Conservation (phyloP, 345 rosid genomes). For the Anastatica hierochuntica region DNA sequence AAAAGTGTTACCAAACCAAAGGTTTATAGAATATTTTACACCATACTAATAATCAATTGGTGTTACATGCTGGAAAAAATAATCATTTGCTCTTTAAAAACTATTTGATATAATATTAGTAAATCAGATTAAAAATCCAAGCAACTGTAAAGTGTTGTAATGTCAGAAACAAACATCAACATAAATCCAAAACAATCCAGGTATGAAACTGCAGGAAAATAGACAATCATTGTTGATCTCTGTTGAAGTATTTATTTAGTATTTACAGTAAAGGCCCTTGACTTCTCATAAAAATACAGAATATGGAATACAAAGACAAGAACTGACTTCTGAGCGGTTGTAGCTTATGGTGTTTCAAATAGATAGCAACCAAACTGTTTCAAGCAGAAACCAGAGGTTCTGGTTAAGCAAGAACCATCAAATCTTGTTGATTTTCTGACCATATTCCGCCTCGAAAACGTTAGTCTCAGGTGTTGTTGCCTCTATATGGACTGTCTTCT, state of each 20-base stretch:
- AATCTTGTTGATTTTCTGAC: not conserved
- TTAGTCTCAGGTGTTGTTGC: not conserved
- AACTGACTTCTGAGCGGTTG: not conserved
- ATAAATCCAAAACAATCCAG: constrained; percentile 10
- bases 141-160: not conserved
- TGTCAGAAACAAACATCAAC: not conserved
- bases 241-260: not conserved
- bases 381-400: not conserved
- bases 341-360: not conserved
- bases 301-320: not conserved
- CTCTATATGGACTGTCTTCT: not conserved
- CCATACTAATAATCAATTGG: too few species aligned
- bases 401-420: not conserved
- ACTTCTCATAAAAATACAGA: not conserved
- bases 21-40: too few species aligned
- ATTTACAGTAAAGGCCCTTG: not conserved
- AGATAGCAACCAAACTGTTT: not conserved
- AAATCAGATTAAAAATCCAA: too few species aligned
- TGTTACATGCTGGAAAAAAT: too few species aligned
- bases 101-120: too few species aligned
- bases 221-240: not conserved
- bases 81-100: too few species aligned
- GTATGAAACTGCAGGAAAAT: not conserved
- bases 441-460: not conserved
- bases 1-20: too few species aligned